Base-by-base conservation (phyloP, 768 basidiomycete genomes). In the Termitomyces sp. region DNA sequence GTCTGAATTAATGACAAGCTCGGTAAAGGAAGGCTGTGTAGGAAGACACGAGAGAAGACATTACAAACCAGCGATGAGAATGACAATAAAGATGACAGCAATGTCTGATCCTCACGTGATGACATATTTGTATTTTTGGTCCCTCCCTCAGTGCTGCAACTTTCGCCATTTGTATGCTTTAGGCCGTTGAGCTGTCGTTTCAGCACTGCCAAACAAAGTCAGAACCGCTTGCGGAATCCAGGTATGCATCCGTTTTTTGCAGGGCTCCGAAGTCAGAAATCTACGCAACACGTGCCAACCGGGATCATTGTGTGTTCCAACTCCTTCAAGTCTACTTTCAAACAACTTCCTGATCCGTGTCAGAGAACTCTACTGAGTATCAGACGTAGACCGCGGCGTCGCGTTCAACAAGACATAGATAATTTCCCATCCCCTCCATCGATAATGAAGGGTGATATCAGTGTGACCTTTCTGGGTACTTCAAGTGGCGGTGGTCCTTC, bases 401-500 rank as follows among this genome's bases (percentile, higher is more conserved):
- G 18, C 28, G 7, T 57, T 22, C 24, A 28, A 57, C 28, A 41
- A 20, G n/a, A n/a, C n/a, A 28, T 8, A 5, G 14, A 1, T 33
- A 5, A 53, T 24, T 14, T n/a, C n/a, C n/a, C n/a, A n/a, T n/a
- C 32, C 18, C 14, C 47, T 40, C 18, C 36, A 35, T 33, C 6
- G 18, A 16, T 38, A 33, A 79, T 78, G 76, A 58, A 68, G 2
- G 68, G 66, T 48, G 65, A 76, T 55, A 81, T 90, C 71, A 70
- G 72, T 18, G 74, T 90, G 44, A 86, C 83, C 26, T 92, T 93
- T 66, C 73, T 92, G 9, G 90, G 90, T 14, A 92, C 88, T 2
- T 86, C 80, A 44, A 84, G 84, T 30, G 90, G 90, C 7, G 87
- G 90, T 11, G 90, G 91, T 0, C 91, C 91, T 3, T 78, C 82